Base-by-base conservation (phyloP, 2,329 filamentous ascomycete species). In the Botrytis cinerea region DNA sequence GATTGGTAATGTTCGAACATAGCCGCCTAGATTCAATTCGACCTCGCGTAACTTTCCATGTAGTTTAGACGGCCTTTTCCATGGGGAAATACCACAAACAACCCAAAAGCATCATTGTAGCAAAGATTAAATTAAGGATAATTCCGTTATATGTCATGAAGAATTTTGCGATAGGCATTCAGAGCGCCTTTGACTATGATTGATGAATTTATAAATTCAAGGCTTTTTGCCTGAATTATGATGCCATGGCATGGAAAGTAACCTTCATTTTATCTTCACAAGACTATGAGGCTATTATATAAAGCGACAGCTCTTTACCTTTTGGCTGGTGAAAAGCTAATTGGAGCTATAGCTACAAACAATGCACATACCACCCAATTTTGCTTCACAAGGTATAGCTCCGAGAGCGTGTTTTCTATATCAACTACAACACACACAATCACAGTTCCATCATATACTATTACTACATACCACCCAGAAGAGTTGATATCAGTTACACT, bases 121-220 rank as follows among this genome's bases (percentile, higher is more conserved):
- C 0, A n/a, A 5, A 51, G 1, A 51, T 0, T 3, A 7, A 12
- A 1, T n/a, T 1, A 6, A n/a, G 48, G 4, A 2, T 10, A 7
- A 6, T n/a, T 51, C 25, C 25, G 48, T 51, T 14, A 51, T n/a
- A n/a, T n/a, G 6, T 14, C 48, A n/a, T 51, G 4, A n/a, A n/a
- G 2, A n/a, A n/a, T n/a, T n/a, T 14, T n/a, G 22, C 25, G n/a
- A 51, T n/a, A 6, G 25, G 22, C 12, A 4, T 6, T 51, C 25
- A 48, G 48, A 51, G 4, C 9, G 10, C 12, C 10, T 51, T n/a
- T 51, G 48, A n/a, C 25, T 51, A 51, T 14, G 10, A n/a, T 51
- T 14, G 4, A 48, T 25, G 8, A 9, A n/a, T n/a, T 6, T 51
- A n/a, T n/a, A n/a, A 51, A n/a, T 51, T 1, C 10, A 14, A 12